Evolutionary conservation across 257 asterid genomes (phyloP), one percentile per base, ranked within the genome.

Genomic region (Asclepias syriaca): DNA sequence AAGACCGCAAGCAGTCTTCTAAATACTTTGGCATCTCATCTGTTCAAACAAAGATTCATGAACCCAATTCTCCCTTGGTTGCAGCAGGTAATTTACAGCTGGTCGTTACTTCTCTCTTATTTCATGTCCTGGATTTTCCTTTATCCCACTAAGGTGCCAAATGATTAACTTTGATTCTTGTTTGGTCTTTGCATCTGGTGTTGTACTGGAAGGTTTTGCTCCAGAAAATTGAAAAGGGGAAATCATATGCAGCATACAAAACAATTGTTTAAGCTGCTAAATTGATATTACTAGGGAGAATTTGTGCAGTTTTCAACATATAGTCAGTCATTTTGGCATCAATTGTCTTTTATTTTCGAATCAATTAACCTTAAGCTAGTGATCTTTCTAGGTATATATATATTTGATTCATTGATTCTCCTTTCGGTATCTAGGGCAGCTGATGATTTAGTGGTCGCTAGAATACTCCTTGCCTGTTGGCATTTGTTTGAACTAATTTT

Each of bases 61-160:
- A 87, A 79, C 77, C 84, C 86, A 40, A 87, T 91, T 29, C 82
- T 91, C 70, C 98, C 98, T 72, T 93, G 98, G 98, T 72, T 93
- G 79, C 94, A 89, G 79, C 97, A 93, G 98, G 98, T 77, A 87
- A 83, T 91, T 85, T 60, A 46, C 67, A 69, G 66, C 37, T 78
- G 24, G 21, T 51, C 37, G 7, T 37, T 18, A 7, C 39, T 34
- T 22, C 19, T 46, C 40, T 43, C 76, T 50, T 40, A 43, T 69
- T 67, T 75, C 68, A 2, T 6, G 14, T 14, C 27, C 58, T 58
- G 3, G 53, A 19, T 21, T 54, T 27, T 15, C 32, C 21, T 66
- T 53, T 45, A 16, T 65, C 49, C 14, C 12, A 22, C 7, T 50
- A 50, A 39, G 61, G 27, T 32, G 29, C 9, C 9, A 29, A 68